Base-by-base conservation (phyloP, 139 green algal species). In the Volvox reticuliferus region DNA sequence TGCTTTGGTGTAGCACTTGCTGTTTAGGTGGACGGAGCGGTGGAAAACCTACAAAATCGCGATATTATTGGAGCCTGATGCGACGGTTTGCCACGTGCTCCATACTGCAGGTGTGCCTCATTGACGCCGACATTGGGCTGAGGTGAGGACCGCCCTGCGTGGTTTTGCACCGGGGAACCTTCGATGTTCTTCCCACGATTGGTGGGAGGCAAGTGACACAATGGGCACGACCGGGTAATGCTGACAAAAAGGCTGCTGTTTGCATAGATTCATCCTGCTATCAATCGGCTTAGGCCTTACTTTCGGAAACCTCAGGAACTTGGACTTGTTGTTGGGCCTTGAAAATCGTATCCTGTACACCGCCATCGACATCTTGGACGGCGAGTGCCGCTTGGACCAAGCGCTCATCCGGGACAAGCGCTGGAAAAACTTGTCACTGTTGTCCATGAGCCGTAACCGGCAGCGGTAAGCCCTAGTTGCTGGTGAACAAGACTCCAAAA, bases 281-380 rank as follows among this genome's bases (percentile, higher is more conserved):
- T 9, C 44, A 55, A 55, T 55, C 44, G 44, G 44, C 44, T 55
- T 14, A 14, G 9, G 9, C 9, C 44, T 5, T 55, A 55, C 44
- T 55, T 55, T 9, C 44, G 44, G 9, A 55, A 12, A 14, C 50
- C 44, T 94, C 82, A 94, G 97, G 76, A 99, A 99, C 94, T 94
- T 99, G 87, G 97, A 99, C 91, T 92, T 99, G 68, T 94, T 99
- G 78, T 93, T 99, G 90, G 97, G 97, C 2, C 92, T 99, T 86
- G 97, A 99, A 93, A 98, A 98, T 92, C 92, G 97, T 75, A 96
- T 99, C 80, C 89, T 98, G 55, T 98, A 98, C 93, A 99, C 97
- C 26, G 97, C 96, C 44, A 98, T 98, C 88, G 97, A 99, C 79
- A 97, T 99, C 90, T 91, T 99, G 83, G 96, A 98, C 71, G 97